A percentile compares a stretch with the other conserved stretches of the same genome.
Conservation (phyloP, 257 asterid genomes). For the Jacaranda copaia region DNA sequence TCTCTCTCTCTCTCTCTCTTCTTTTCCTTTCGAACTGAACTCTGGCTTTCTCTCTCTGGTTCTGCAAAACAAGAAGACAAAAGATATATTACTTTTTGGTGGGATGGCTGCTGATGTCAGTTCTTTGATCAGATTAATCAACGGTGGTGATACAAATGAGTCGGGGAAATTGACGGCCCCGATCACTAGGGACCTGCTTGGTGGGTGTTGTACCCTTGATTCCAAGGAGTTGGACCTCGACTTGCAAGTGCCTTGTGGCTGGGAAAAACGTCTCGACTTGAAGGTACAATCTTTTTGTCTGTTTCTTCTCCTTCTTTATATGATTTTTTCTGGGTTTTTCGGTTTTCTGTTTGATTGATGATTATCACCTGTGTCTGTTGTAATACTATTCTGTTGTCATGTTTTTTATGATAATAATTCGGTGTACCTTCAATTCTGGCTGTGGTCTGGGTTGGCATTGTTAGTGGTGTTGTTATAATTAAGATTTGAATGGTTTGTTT, state of each 20-base stretch:
- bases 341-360: not conserved
- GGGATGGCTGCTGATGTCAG: slow-evolving; percentile 95
- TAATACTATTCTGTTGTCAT: not conserved
- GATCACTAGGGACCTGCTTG: slow-evolving; percentile 86
- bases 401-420: not conserved
- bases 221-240: slow-evolving; percentile 91
- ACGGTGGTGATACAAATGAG: slow-evolving; percentile 58
- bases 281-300: slow-evolving; percentile 50
- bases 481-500: not conserved
- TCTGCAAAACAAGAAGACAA: slow-evolving; percentile 18
- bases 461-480: not conserved
- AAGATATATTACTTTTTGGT: not conserved
- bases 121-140: slow-evolving; percentile 63
- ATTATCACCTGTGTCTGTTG: not conserved
- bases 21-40: slow-evolving; percentile 8
- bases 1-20: not conserved
- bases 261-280: slow-evolving; percentile 91
- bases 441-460: not conserved
- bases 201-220: slow-evolving; percentile 64
- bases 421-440: not conserved
- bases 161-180: slow-evolving; percentile 62
- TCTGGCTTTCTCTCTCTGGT: slow-evolving; percentile 1
- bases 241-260: slow-evolving; percentile 89
- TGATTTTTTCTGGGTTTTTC: not conserved
- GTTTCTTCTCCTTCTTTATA: not conserved